These are phyloP conservation scores for Rhizophora mangle DNA, from an alignment of 345 rosid species.

Conservation along the genomic window DNA sequence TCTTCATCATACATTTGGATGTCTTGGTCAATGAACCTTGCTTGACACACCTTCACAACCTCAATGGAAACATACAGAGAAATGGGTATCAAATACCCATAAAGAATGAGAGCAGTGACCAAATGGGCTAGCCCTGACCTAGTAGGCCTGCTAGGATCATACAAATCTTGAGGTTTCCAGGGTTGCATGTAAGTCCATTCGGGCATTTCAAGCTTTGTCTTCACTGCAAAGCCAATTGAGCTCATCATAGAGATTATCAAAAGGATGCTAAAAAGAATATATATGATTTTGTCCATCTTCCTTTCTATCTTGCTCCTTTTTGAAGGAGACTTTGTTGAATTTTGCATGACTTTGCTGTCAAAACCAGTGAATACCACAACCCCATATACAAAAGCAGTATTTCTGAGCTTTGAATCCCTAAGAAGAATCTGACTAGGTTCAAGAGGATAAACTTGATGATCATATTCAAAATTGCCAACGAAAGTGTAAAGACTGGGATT, in stretches of 20 bases:
- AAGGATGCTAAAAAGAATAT: slow-evolving; percentile 71
- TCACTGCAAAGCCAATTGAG: slow-evolving; percentile 83
- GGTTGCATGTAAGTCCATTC: slow-evolving; percentile 83
- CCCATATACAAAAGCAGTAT: slow-evolving; percentile 75
- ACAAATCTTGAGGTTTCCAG: slow-evolving; percentile 38
- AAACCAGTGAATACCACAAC: slow-evolving; percentile 82
- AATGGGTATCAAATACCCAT: slow-evolving; percentile 96
- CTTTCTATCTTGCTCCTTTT: slow-evolving; percentile 83
- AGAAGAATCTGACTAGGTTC: slow-evolving; percentile 91
- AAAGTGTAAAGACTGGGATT: slow-evolving; percentile 90
- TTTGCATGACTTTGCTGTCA: slow-evolving; percentile 95
- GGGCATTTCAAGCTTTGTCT: slow-evolving; percentile 70
- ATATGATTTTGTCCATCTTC: slow-evolving; percentile 90
- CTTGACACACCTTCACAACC: slow-evolving; percentile 96
- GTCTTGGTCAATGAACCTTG: slow-evolving; percentile 87
- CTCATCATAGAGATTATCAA: slow-evolving; percentile 66
- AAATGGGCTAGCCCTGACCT: slow-evolving; percentile 75
- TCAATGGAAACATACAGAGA: slow-evolving; percentile 96
- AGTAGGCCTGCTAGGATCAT: slow-evolving; percentile 55
- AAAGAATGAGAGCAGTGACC: slow-evolving; percentile 89
- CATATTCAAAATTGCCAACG: slow-evolving; percentile 71
- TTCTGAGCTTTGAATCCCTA: slow-evolving; percentile 95
- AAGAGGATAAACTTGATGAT: slow-evolving; percentile 56
- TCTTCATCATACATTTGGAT: slow-evolving; percentile 83
- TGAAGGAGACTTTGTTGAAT: slow-evolving; percentile 81